phyloP scores from a whole-genome alignment of 1,284 basidiomycete species.

The Irpex rosettiformis region DNA sequence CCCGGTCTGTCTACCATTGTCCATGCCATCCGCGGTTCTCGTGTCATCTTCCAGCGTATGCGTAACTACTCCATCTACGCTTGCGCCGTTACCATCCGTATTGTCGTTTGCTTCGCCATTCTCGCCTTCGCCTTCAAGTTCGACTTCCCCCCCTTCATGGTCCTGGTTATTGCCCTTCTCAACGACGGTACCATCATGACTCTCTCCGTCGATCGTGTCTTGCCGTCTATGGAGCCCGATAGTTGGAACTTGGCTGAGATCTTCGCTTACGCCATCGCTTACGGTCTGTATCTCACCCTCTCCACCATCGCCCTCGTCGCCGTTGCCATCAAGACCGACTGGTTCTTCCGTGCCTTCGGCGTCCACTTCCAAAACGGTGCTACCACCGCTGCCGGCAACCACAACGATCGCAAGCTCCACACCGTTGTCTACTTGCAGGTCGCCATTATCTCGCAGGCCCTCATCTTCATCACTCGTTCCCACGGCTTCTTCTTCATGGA shows the following conservation, averaged over 20 bases:
- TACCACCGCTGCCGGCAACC: constrained; percentile 34
- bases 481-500: constrained; percentile 99
- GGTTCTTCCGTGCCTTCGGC: constrained; percentile 88
- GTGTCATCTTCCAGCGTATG: constrained; percentile 98
- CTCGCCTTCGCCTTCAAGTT: constrained; percentile 95
- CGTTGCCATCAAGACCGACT: constrained; percentile 83
- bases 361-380: constrained; percentile 52
- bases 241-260: constrained; percentile 97
- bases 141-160: constrained; percentile 99
- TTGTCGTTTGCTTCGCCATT: constrained; percentile 96
- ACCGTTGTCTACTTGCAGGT: constrained; percentile 88
- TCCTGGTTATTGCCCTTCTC: constrained; percentile 93
- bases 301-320: constrained; percentile 86
- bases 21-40: constrained; percentile 92
- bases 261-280: constrained; percentile 92
- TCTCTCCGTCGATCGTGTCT: constrained; percentile 92
- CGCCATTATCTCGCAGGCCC: constrained; percentile 96
- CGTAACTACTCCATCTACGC: constrained; percentile 93
- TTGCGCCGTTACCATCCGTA: constrained; percentile 95
- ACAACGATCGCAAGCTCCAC: constrained; percentile 79
- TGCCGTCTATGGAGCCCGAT: constrained; percentile 90
- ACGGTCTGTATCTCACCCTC: constrained; percentile 88
- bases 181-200: constrained; percentile 99
- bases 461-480: constrained; percentile 96
- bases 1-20: constrained; percentile 96